Evolutionary conservation across 2,329 filamentous ascomycete genomes (phyloP), one percentile per base, ranked within the genome.

Genomic region (Apiospora koreana): DNA sequence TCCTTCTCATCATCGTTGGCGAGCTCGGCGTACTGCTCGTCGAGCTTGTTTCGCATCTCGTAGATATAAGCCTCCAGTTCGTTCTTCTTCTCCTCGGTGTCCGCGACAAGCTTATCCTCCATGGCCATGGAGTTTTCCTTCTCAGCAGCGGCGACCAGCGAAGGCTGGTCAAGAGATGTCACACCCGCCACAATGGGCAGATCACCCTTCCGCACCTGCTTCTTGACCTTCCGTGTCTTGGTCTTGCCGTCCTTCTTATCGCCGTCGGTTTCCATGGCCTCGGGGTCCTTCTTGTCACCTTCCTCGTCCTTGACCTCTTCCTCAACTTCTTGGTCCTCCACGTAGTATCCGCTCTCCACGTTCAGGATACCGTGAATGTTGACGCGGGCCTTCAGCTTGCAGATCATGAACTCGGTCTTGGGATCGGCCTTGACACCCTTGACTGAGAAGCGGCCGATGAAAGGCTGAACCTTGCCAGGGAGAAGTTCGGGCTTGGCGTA

Each of bases 31-130:
- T 97, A 98, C 76, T 94, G 89, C 78, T 97, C 94, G 75, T 98
- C 94, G 68, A 98, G 89, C 90, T 98, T 98, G 84, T 94, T 94
- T 77, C 95, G 93, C 80, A 97, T 89, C 79, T 98, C 95, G 85
- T 99, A 99, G 84, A 98, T 98, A 85, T 92, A 97, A 31, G 94
- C 91, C 88, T 99, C 96, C 69, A 99, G 93, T 85, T 98, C 95
- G 86, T 99, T 99, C 94, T 98, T 99, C 91, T 97, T 97, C 87
- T 98, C 94, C 81, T 98, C 96, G 46, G 96, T 99, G 82, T 98
- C 96, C 76, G 93, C 94, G 70, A 99, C 95, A 71, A 98, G 92
- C 89, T 98, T 99, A 86, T 99, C 96, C 83, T 98, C 94, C 90
- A 97, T 95, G 76, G 94, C 90, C 96, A 99, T 98, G 77, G 91